Percentiles rank a stretch among this genome's conserved stretches.
phyloP scores from a whole-genome alignment of 2,329 filamentous ascomycete genomes.

The Venturia effusa region DNA sequence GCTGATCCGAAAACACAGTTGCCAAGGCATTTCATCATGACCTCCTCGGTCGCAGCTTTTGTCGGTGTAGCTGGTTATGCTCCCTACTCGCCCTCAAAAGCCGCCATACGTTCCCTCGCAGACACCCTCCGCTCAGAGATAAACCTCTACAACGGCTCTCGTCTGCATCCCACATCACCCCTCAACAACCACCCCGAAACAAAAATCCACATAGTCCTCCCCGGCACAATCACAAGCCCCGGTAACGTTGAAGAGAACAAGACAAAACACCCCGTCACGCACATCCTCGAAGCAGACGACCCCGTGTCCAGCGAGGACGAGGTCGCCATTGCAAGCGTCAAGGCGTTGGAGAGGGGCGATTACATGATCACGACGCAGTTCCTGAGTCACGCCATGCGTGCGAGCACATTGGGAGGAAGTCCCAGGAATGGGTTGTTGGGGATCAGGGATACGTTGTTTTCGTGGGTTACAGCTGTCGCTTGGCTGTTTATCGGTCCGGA shows the following conservation, averaged over 20 bases:
- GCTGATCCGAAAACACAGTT: constrained; percentile 27
- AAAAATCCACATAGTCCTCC: constrained; percentile 70
- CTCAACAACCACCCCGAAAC: constrained; percentile 49
- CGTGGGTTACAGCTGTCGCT: constrained; percentile 41
- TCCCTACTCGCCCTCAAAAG: constrained; percentile 75
- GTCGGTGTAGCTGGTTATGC: constrained; percentile 71
- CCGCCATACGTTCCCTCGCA: constrained; percentile 69
- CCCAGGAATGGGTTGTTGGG: constrained; percentile 41
- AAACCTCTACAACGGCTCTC: constrained; percentile 66
- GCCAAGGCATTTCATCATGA: constrained; percentile 77
- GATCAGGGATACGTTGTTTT: constrained; percentile 44
- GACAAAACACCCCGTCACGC: constrained; percentile 71
- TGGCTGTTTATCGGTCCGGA: constrained; percentile 49
- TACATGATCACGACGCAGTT: constrained; percentile 69
- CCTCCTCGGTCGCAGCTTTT: constrained; percentile 65
- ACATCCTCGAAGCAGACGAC: constrained; percentile 72
- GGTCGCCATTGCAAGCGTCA: constrained; percentile 60
- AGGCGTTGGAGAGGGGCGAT: constrained; percentile 67
- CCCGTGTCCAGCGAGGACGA: constrained; percentile 66
- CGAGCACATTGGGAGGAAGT: constrained; percentile 37
- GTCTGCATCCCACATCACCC: constrained; percentile 29
- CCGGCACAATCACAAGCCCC: constrained; percentile 69
- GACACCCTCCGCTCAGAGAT: constrained; percentile 79
- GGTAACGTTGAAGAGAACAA: constrained; percentile 66
- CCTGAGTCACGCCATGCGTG: constrained; percentile 62